phyloP scores from a whole-genome alignment of 2,329 filamentous ascomycete genomes.

The Fusarium liriodendri region DNA sequence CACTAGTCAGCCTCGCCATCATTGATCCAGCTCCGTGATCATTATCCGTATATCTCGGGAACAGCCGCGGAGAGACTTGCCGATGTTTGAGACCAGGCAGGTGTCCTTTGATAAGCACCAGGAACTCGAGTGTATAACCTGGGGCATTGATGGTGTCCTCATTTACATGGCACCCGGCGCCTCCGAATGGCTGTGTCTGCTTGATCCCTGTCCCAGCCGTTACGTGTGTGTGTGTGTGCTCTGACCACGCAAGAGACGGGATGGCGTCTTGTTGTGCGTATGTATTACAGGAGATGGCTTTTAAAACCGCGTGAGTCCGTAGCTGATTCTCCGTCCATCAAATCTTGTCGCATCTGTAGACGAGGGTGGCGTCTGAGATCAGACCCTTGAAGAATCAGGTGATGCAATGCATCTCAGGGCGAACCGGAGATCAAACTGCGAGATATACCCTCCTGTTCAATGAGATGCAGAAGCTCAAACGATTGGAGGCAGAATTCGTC shows the following conservation, averaged over 20 bases:
- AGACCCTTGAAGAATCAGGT: not conserved
- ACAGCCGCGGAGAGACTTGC: not conserved
- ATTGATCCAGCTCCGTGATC: not conserved
- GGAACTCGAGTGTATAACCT: not conserved
- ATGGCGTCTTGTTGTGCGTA: not conserved
- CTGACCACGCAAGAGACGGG: not conserved
- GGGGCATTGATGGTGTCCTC: not conserved
- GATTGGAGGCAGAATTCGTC: not conserved
- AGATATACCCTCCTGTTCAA: not conserved
- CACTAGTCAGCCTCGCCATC: not conserved
- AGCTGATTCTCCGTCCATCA: not conserved
- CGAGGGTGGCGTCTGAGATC: not conserved
- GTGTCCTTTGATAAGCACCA: not conserved
- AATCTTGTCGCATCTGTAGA: not conserved
- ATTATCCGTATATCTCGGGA: not conserved
- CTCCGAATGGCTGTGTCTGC: not conserved
- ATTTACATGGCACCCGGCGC: conserved; percentile 5
- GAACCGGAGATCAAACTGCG: conserved; percentile 1
- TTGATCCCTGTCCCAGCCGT: not conserved
- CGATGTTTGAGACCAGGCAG: not conserved
- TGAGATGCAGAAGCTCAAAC: not conserved
- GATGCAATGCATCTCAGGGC: not conserved
- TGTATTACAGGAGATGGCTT: not conserved
- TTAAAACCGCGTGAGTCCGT: not conserved
- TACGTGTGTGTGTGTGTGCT: not conserved